phyloP scores from a whole-genome alignment of 768 basidiomycete genomes.

The Rickenella mellea region DNA sequence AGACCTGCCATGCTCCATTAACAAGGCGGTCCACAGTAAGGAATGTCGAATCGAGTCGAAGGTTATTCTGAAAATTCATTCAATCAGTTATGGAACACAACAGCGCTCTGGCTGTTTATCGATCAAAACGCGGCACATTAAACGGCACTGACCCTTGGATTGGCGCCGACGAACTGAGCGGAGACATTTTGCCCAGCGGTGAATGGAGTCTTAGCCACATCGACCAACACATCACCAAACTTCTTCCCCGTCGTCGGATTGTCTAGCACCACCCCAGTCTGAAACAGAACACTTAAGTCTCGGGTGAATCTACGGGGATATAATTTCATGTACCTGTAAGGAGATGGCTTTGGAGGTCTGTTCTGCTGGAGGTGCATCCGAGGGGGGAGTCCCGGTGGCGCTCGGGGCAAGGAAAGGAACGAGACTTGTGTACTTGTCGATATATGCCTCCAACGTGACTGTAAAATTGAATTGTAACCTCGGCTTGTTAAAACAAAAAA shows the following conservation, averaged over 20 bases:
- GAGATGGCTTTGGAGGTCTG: conserved; percentile 61
- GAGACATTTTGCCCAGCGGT: conserved; percentile 46
- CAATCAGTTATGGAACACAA: background rate
- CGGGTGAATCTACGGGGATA: background rate
- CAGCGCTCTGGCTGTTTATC: background rate
- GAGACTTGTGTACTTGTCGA: conserved; percentile 62
- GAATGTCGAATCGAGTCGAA: conserved; percentile 66
- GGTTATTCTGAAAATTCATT: conserved; percentile 48
- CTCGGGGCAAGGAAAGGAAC: conserved; percentile 51
- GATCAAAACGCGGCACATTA: background rate
- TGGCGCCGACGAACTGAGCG: conserved; percentile 65
- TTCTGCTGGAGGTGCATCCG: conserved; percentile 56
- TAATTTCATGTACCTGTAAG: conserved; percentile 37
- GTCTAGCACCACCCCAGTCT: conserved; percentile 60
- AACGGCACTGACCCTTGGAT: conserved; percentile 49
- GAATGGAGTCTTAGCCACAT: conserved; percentile 45
- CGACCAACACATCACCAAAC: conserved; percentile 53
- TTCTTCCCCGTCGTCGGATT: conserved; percentile 40
- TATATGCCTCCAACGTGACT: conserved; percentile 77
- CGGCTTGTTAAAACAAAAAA: conserved; percentile 3
- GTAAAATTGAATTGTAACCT: conserved; percentile 4
- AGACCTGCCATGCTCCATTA: conserved; percentile 40
- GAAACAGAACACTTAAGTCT: conserved; percentile 1
- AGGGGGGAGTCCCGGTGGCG: conserved; percentile 34
- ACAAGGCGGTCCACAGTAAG: conserved; percentile 51